Conservation (phyloP, 2,329 filamentous ascomycete genomes). For the Aspergillus sp. region DNA sequence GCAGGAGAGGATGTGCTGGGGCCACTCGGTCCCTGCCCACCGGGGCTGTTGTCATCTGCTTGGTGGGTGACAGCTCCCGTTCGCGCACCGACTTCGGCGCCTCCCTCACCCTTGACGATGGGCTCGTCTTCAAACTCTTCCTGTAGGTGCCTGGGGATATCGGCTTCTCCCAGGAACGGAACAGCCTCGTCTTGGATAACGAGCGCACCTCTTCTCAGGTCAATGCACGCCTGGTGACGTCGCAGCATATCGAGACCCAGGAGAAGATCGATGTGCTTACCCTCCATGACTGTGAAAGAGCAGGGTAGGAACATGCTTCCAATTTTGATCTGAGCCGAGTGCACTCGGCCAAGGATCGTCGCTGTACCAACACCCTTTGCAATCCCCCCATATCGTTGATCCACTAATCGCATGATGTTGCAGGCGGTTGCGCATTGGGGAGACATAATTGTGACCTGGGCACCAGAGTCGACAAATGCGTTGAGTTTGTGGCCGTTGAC, state of each 20-base stretch:
- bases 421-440: constrained; percentile 83
- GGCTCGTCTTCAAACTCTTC: constrained; percentile 73
- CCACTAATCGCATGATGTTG: constrained; percentile 92
- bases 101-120: constrained; percentile 72
- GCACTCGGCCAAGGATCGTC: constrained; percentile 86
- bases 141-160: constrained; percentile 74
- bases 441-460: constrained; percentile 98
- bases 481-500: constrained; percentile 91
- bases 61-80: constrained; percentile 57
- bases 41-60: constrained; percentile 13
- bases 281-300: constrained; percentile 99
- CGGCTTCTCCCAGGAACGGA: constrained; percentile 80
- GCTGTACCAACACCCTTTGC: constrained; percentile 92
- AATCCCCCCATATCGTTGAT: constrained; percentile 83
- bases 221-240: constrained; percentile 86
- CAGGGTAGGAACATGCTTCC: constrained; percentile 79
- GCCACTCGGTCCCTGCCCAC: constrained; percentile 8
- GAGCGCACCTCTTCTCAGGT: constrained; percentile 73
- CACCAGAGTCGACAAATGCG: constrained; percentile 93
- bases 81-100: constrained; percentile 77
- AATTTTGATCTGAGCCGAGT: constrained; percentile 91
- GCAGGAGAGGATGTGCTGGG: constrained; percentile 11
- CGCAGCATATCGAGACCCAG: constrained; percentile 96
- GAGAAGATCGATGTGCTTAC: constrained; percentile 87
- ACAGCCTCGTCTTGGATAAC: constrained; percentile 84